Evolutionary conservation across 2,329 filamentous ascomycete genomes (phyloP).

Genomic region (Monilinia aucupariae): DNA sequence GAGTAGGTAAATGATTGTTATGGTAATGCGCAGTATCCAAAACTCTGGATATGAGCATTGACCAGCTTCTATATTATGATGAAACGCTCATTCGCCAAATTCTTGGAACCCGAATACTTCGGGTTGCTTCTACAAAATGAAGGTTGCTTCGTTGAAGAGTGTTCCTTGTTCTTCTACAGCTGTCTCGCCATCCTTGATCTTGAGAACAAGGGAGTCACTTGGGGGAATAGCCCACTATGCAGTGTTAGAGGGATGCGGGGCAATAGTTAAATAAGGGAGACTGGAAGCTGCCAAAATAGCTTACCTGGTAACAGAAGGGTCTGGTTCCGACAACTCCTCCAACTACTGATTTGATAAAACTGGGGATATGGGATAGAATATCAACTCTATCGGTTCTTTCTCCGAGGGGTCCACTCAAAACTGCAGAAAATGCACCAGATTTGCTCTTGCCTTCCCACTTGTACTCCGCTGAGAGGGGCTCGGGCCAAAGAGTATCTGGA

Average conservation of each 20-base stretch:
- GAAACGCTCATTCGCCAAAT: conserved; percentile 3
- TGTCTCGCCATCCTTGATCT: conserved; percentile 80
- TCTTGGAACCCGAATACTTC: conserved; percentile 11
- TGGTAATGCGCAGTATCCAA: conserved; percentile 7
- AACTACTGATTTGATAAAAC: conserved; percentile 91
- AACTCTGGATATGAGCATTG: not conserved
- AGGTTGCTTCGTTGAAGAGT: conserved; percentile 85
- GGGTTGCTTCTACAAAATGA: conserved; percentile 61
- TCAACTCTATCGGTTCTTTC: conserved; percentile 76
- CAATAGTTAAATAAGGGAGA: not conserved
- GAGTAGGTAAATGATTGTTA: conserved; percentile 2
- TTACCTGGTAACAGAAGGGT: conserved; percentile 94
- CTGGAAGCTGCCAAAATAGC: conserved; percentile 27
- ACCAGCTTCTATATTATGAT: conserved; percentile 11
- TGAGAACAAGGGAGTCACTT: conserved; percentile 60
- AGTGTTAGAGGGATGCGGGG: conserved; percentile 22
- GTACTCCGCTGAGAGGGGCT: conserved; percentile 69
- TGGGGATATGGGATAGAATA: conserved; percentile 93
- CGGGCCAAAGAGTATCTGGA: conserved; percentile 78
- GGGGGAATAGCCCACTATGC: conserved; percentile 61
- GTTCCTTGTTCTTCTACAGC: conserved; percentile 65
- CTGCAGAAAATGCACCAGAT: conserved; percentile 69
- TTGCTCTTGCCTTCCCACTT: conserved; percentile 72
- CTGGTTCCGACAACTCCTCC: conserved; percentile 87
- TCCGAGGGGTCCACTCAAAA: conserved; percentile 63